Base-by-base conservation (phyloP, 148 eudicot species). In the Silene conica region DNA sequence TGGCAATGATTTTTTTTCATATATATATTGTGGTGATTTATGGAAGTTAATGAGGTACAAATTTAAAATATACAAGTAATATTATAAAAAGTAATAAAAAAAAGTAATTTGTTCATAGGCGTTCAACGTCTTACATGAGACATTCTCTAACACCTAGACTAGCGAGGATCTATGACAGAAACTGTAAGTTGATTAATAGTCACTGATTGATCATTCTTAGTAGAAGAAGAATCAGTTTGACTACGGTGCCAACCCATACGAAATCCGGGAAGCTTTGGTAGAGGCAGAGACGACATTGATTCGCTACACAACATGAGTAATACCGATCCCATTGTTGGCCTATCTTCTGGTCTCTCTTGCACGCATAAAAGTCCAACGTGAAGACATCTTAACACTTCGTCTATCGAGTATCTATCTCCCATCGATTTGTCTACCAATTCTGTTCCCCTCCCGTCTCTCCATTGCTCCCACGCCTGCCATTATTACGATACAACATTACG, bases 281-380 rank as follows among this genome's bases (percentile, higher is more conserved):
- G 85, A 25, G 90, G 83, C 76, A 90, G 52, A 1, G 83, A 57
- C 2, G 83, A 57, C 2, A 85, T 74, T 22, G 71, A 73, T 63
- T 90, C 94, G 63, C 91, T 90, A 72, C 92, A 81, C 45, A 93
- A 76, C 94, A 90, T 83, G 14, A 87, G 70, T 6, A 86, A 82
- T 18, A 87, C 92, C 7, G 83, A 63, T 13, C 86, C 78, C 98
- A 93, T 93, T 11, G 82, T 86, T 1, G 98, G 98, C 73, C 98
- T 85, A 28, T 93, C 94, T 69, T 88, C 92, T 1, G 93, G 84
- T 41, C 86, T 81, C 25, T 93, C 96, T 77, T 93, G 98, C 3
- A 90, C 93, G 20, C 92, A 89, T 34, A 93, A 67, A 3, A 93
- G 92, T 7, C 89, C 96, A 0, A 93, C 90, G 65, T 90, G 96